These are phyloP conservation scores for Solanum phureja DNA, from an alignment of 257 asterid species.

Conservation along the genomic window DNA sequence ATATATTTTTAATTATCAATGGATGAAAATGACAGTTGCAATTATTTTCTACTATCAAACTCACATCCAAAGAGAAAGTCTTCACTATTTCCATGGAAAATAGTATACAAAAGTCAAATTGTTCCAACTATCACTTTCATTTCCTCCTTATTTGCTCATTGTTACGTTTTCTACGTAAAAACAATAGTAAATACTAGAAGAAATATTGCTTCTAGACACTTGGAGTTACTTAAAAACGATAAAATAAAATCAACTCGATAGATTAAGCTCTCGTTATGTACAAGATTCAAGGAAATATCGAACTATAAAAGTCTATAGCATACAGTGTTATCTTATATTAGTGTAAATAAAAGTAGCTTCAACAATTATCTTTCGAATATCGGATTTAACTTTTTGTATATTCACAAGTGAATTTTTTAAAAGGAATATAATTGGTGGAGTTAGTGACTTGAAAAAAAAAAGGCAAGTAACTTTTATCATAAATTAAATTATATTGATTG, in stretches of 20 bases:
- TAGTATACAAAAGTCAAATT: neutral
- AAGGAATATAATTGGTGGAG: neutral
- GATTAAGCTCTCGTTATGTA: neutral
- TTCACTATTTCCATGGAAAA: neutral
- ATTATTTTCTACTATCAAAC: neutral
- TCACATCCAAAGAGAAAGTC: neutral
- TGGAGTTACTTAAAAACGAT: neutral
- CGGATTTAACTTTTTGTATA: neutral
- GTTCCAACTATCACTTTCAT: neutral
- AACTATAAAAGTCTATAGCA: no score
- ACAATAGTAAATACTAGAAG: neutral
- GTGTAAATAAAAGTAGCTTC: neutral
- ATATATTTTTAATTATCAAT: neutral
- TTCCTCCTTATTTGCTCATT: neutral
- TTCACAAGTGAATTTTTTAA: no score
- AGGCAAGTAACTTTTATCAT: neutral
- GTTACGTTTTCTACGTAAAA: neutral
- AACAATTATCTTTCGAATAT: neutral
- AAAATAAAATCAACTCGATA: neutral
- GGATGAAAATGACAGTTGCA: neutral
- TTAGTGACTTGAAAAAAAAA: neutral
- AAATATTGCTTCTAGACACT: neutral
- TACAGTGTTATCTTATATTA: neutral
- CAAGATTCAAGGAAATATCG: rapidly evolving
- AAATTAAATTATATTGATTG: neutral